Evolutionary conservation across 164 flowering plant genomes (phyloP).

Genomic region (Protea cynaroides): DNA sequence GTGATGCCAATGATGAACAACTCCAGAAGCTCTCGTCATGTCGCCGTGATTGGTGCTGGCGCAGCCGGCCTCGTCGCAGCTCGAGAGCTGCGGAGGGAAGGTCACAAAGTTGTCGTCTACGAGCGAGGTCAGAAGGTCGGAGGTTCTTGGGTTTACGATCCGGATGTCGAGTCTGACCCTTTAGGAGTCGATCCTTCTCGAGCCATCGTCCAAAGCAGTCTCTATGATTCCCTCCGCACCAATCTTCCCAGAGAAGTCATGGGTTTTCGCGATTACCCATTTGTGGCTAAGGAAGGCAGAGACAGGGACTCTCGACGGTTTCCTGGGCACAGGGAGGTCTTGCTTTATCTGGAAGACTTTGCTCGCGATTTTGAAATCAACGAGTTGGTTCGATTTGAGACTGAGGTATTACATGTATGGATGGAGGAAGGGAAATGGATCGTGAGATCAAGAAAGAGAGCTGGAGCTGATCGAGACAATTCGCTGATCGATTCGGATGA

Average conservation of each 20-base stretch:
- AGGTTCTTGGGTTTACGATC: constrained; percentile 72
- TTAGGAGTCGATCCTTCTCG: constrained; percentile 58
- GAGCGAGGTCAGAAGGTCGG: constrained; percentile 48
- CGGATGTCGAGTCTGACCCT: constrained; percentile 56
- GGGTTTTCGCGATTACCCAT: constrained; percentile 75
- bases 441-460: constrained; percentile 30
- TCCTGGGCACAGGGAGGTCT: constrained; percentile 74
- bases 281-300: constrained; percentile 22
- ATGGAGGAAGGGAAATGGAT: constrained; percentile 53
- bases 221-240: constrained; percentile 75
- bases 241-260: constrained; percentile 75
- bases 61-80: constrained; percentile 77
- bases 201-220: constrained; percentile 50
- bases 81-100: constrained; percentile 64
- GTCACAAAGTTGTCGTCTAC: constrained; percentile 67
- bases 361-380: constrained; percentile 40
- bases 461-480: constrained; percentile 6
- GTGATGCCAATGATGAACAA: constrained; percentile 3
- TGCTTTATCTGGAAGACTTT: constrained; percentile 52
- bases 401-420: constrained; percentile 58
- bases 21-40: constrained; percentile 22
- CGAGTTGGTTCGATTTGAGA: constrained; percentile 55
- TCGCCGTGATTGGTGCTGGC: constrained; percentile 91
- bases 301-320: constrained; percentile 55
- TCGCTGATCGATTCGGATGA: constrained; percentile 18